Base-by-base conservation (phyloP, 108 stramenopile species). In the Discostella stelligeroides region DNA sequence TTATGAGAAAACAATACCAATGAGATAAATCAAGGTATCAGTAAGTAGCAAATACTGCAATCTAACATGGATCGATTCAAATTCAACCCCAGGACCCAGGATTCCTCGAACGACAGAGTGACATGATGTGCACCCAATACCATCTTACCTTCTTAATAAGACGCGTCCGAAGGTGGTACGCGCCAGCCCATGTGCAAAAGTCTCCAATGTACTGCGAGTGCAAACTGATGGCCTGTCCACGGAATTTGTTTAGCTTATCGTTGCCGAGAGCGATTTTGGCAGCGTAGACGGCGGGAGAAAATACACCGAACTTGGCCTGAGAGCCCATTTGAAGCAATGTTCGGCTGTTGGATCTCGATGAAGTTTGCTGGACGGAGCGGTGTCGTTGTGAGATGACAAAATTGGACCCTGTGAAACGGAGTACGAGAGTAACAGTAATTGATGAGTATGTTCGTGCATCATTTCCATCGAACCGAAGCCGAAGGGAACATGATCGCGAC, bases 221-320 rank as follows among this genome's bases (percentile, higher is more conserved):
- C 70, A 97, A 74, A 38, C 90, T 90, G 66, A 97, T 97, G 54
- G 77, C 94, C 84, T 97, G 91, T 73, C 95, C 93, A 15, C 94
- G 84, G 64, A 92, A 70, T 65, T 94, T 91, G 79, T 93, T 92
- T 46, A 92, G 56, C 66, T 84, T 92, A 21, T 85, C 88, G 29
- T 79, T 70, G 63, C 95, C 95, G 57, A 94, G 84, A 13, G 82
- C 91, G 76, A 97, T 60, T 81, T 96, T 97, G 50, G 97, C 97
- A 17, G 59, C 97, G 63, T 96, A 93, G 7, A 97, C 98, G n/a
- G 96, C 98, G 25, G 97, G 97, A 34, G 95, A 96, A 83, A 97
- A 98, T 23, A 97, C 62, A 39, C 98, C 98, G 73, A 98, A 98
- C 77, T 97, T 98, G 51, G 97, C 92, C 73, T 81, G 67, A 27